These are phyloP conservation scores for Meira nashicola DNA, from an alignment of 1,284 basidiomycete species.

Conservation along the genomic window DNA sequence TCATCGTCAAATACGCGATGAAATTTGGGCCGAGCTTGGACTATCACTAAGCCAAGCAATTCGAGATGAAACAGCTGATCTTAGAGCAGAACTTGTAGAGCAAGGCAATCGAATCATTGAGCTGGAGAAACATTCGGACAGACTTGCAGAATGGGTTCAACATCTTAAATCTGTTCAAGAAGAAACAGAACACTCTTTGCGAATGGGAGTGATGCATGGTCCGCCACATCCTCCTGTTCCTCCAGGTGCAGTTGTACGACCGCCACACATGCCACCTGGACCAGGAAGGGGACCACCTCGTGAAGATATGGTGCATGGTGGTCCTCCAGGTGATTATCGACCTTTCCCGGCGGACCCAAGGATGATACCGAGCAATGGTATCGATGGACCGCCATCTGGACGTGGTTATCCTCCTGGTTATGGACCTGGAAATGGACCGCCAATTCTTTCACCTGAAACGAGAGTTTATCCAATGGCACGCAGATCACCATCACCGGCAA, in stretches of 20 bases:
- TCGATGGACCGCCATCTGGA: not conserved
- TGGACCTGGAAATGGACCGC: not conserved
- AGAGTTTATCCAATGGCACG: not conserved
- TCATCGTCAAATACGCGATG: conserved; percentile 4
- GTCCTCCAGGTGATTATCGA: not conserved
- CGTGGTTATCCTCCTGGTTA: not conserved
- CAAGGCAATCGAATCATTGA: not conserved
- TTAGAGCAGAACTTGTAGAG: not conserved
- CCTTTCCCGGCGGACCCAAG: not conserved
- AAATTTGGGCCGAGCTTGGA: not conserved
- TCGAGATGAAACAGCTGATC: conserved; percentile 2
- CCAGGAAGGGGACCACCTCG: not conserved
- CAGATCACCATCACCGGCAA: not conserved
- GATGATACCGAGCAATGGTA: not conserved
- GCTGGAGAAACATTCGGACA: conserved; percentile 13
- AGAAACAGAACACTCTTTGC: not conserved
- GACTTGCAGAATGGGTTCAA: conserved; percentile 10
- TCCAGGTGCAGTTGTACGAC: not conserved
- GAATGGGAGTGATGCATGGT: not conserved
- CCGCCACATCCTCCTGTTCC: not conserved
- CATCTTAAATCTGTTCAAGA: conserved; percentile 8
- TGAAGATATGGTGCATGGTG: not conserved
- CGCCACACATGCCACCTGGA: not conserved
- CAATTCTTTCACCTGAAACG: not conserved
- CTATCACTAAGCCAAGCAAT: not conserved